Evolutionary conservation across 208 protist genomes (phyloP), one percentile per base, ranked within the genome.

Genomic region (Trypanosoma platydactyli): DNA sequence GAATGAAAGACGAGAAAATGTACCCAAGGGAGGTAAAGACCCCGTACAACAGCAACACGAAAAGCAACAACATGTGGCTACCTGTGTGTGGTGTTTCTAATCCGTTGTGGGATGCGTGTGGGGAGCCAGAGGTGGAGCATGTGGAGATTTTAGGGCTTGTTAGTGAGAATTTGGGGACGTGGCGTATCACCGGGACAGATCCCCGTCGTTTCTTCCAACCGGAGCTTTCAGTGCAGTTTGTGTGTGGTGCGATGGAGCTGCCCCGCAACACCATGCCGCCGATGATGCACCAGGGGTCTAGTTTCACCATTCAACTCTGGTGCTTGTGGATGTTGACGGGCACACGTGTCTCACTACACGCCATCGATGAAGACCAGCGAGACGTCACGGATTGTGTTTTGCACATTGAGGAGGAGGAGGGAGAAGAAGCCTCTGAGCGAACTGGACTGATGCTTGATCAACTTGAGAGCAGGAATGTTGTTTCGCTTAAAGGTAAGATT

Each of bases 261-360:
- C 44, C 55, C 13, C 18, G 27, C 35, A 69, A 69, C 18, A 24
- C 52, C 15, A 24, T 61, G 3, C 64, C 64, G 18, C 64, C 64
- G 49, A 3, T 60, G 6, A 24, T 69, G 25, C 18, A 61, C 20
- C 64, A 69, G 41, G 27, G 33, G 13, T 44, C 33, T 44, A 18
- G 11, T n/a, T 61, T 69, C 30, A 51, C 42, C n/a, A 54, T 69
- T 54, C 50, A 69, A 41, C 38, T 69, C 4, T 69, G 64, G 64
- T 62, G 64, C 33, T 69, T 69, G 12, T 69, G 64, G 64, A 45
- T 54, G 18, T 29, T 69, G 4, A 15, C n/a, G 15, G 50, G 50
- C 13, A 59, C 55, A 18, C 15, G 41, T 22, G 30, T 69, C 20
- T 52, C 52, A 3, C 20, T 69, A 13, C 41, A 38, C 35, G 55